Percentiles rank a stretch among this genome's conserved stretches.
phyloP scores from a whole-genome alignment of 345 rosid species.

The Sonneratia alba region DNA sequence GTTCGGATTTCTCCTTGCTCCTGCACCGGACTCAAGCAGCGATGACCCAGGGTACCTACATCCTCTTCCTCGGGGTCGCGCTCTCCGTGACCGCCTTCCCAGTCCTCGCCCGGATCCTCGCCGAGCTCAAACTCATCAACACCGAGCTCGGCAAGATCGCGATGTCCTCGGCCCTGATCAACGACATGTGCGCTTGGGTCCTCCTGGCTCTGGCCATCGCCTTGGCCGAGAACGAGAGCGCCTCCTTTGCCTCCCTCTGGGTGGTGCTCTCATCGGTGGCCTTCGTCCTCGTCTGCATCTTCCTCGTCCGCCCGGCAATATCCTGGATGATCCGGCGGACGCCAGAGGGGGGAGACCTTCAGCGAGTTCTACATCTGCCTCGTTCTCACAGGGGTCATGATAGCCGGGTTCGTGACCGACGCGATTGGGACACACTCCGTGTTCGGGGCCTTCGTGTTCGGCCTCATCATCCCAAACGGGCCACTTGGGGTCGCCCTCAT shows the following conservation, averaged over 20 bases:
- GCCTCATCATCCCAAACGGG: constrained; percentile 82
- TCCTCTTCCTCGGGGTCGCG: constrained; percentile 78
- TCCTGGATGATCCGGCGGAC: constrained; percentile 62
- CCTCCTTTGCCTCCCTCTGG: constrained; percentile 60
- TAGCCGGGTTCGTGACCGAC: constrained; percentile 83
- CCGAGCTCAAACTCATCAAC: constrained; percentile 82
- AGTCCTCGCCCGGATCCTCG: constrained; percentile 73
- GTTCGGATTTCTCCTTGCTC: constrained; percentile 42
- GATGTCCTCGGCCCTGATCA: constrained; percentile 83
- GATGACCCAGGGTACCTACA: constrained; percentile 37
- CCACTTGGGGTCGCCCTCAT: constrained; percentile 78
- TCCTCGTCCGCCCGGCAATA: constrained; percentile 56
- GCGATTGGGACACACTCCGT: constrained; percentile 94
- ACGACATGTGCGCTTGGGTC: constrained; percentile 90
- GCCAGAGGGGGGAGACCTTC: constrained; percentile 83
- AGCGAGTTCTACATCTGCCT: constrained; percentile 73
- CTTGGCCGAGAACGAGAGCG: constrained; percentile 46
- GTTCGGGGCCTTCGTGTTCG: constrained; percentile 90
- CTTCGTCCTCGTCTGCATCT: constrained; percentile 44
- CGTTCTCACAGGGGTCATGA: constrained; percentile 89
- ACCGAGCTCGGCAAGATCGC: constrained; percentile 78
- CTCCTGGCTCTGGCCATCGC: constrained; percentile 74
- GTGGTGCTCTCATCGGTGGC: constrained; percentile 48
- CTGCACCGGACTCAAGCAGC: constrained; percentile 10
- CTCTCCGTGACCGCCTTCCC: constrained; percentile 94